Base-by-base conservation (phyloP, 2,329 filamentous ascomycete species). In the Fusarium xylarioides region DNA sequence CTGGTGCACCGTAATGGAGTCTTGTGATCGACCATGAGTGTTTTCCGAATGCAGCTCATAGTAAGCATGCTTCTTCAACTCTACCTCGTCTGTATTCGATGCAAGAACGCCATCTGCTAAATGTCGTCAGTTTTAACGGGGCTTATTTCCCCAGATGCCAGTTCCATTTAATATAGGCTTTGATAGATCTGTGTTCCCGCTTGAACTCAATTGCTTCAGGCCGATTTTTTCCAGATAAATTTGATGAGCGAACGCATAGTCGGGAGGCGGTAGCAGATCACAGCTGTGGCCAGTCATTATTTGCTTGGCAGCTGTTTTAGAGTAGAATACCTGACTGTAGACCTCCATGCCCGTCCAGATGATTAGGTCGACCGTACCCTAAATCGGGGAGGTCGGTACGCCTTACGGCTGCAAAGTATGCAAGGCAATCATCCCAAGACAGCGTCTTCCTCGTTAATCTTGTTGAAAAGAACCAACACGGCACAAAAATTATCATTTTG, bases 281-380 rank as follows among this genome's bases (percentile, higher is more conserved):
- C 64, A 4, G 64, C 60, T 28, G 60, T 63, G 4, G 19, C 3
- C n/a, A 5, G 7, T 50, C 30, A 34, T n/a, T 9, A 50, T 11
- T 10, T 2, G 8, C 3, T 7, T 1, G 16, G 38, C 4, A 43
- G 21, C 7, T 1, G 7, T 2, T 3, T 5, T 0, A 7, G 7
- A 3, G 4, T 3, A 16, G 1, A 4, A 7, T 3, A 8, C 11
- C 2, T 50, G 59, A 61, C 50, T 35, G 9, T 67, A 67, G 8
- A 67, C 61, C n/a, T 66, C 61, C 23, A 67, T 9, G 0, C 64
- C 61, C 2, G 64, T 67, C 61, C 40, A 66, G 18, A 67, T 53
- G 38, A 67, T 67, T 0, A 59, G 23, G 4, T 66, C 44, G 10
- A 67, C 64, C 4, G 61, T 59, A 2, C 60, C 60, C 64, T 53